phyloP scores from a whole-genome alignment of 2,329 filamentous ascomycete genomes.

The Aspergillus udagawae region DNA sequence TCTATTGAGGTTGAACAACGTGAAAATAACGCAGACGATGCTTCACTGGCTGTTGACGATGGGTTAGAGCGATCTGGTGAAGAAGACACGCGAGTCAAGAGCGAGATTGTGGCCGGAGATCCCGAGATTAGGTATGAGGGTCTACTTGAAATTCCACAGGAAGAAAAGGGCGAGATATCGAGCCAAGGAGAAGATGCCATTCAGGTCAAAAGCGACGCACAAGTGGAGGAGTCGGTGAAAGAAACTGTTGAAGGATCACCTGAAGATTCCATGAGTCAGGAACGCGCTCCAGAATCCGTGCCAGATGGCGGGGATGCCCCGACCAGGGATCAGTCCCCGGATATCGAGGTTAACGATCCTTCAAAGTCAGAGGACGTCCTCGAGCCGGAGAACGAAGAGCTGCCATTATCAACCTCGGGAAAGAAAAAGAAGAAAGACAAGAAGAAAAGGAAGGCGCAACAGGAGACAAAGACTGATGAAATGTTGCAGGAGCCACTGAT shows the following conservation, averaged over 20 bases:
- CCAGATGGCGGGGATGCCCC: slow-evolving; percentile 4
- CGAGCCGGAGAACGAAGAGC: slow-evolving; percentile 17
- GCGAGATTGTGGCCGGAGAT: background rate
- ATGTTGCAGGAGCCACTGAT: background rate
- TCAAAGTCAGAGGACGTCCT: slow-evolving; percentile 3
- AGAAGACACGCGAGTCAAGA: background rate
- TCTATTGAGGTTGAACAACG: slow-evolving; percentile 1
- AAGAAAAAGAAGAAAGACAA: slow-evolving; percentile 16
- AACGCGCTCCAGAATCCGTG: background rate
- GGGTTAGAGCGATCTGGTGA: slow-evolving; percentile 2
- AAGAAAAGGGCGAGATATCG: background rate
- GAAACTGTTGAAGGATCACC: background rate
- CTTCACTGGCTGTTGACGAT: slow-evolving; percentile 4
- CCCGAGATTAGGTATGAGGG: background rate
- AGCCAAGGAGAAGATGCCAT: background rate
- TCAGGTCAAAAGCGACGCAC: background rate
- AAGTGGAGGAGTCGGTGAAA: background rate
- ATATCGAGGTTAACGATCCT: slow-evolving; percentile 8
- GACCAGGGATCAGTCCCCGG: slow-evolving; percentile 12
- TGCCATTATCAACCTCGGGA: background rate
- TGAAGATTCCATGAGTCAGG: background rate
- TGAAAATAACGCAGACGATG: background rate
- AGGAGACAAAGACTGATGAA: slow-evolving; percentile 5
- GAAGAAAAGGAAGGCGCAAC: slow-evolving; percentile 14
- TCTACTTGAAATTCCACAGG: background rate